Evolutionary conservation across 2,329 filamentous ascomycete genomes (phyloP), one percentile per base, ranked within the genome.

Genomic region (Microdochium trichocladiopsis): DNA sequence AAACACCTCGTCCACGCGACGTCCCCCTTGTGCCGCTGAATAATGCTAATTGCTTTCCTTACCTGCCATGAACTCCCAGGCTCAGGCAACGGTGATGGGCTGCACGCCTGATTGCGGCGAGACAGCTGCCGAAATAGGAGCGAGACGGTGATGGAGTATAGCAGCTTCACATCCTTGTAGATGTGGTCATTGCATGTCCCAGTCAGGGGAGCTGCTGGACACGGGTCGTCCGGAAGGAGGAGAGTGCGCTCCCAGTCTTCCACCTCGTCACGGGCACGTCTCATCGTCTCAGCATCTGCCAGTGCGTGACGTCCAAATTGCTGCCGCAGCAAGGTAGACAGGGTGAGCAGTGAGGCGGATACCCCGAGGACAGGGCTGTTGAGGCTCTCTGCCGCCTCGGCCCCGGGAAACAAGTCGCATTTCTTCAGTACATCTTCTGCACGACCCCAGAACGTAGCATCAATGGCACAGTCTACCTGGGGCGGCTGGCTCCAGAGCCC

Each of bases 341-440:
- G 53, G 16, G 59, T 50, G 18, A 61, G 58, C 4, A 63, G 48
- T 0, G 53, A 56, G 3, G 57, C 49, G 1, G 61, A 60, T 0
- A 63, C 53, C 5, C 60, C 61, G 1, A 63, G 52, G 0, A 63
- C 55, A 2, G 61, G 61, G 22, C 61, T 62, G 22, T 58, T 57
- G 0, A 63, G 14, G 61, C n/a, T n/a, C n/a, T 59, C 0, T 49
- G 36, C 1, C 31, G 4, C 22, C 14, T 6, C 16, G 16, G 21
- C 22, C 6, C 21, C 41, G 6, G 41, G 41, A 18, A 22, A 45
- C 6, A 23, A 18, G 16, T 3, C 6, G 41, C 16, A 45, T 22
- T 5, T 21, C 16, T 45, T 18, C 3, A 45, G 41, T 23, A 45
- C 3, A 22, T 22, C 41, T 12, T 45, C 41, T 4, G 41, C 41